phyloP scores from a whole-genome alignment of 495 filamentous ascomycete genomes.

The Mytilinidion resinicola region DNA sequence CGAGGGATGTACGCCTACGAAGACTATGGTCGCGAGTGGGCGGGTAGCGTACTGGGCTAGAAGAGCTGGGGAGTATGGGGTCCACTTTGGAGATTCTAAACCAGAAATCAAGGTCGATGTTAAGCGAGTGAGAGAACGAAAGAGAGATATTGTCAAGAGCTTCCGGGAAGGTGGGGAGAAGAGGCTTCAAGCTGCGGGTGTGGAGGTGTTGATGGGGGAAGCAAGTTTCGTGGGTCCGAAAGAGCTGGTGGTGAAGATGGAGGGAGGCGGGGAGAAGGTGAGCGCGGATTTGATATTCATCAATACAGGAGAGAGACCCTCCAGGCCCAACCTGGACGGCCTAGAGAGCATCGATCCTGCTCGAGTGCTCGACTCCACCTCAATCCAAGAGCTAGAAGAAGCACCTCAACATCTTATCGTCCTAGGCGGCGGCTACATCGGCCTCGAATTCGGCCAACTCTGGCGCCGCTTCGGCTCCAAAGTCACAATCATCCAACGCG shows the following conservation, averaged over 20 bases:
- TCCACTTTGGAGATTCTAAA: slow-evolving; percentile 22
- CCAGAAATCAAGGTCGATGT: slow-evolving; percentile 38
- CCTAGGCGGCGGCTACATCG: slow-evolving; percentile 47
- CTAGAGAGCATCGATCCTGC: slow-evolving; percentile 29
- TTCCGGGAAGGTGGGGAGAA: slow-evolving; percentile 44
- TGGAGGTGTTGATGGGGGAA: slow-evolving; percentile 45
- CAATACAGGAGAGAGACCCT: slow-evolving; percentile 43
- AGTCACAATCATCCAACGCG: slow-evolving; percentile 44
- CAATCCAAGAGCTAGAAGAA: slow-evolving; percentile 40
- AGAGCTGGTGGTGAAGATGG: slow-evolving; percentile 31
- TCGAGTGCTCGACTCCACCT: slow-evolving; percentile 44
- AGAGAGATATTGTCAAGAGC: slow-evolving; percentile 47
- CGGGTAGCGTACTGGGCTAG: slow-evolving; percentile 41
- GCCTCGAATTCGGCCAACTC: slow-evolving; percentile 48
- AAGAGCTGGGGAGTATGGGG: slow-evolving; percentile 43
- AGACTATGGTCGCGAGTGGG: slow-evolving; percentile 47
- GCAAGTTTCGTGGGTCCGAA: slow-evolving; percentile 37
- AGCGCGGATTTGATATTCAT: slow-evolving; percentile 42
- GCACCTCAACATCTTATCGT: slow-evolving; percentile 47
- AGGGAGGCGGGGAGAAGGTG: slow-evolving; percentile 14
- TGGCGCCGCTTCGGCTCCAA: slow-evolving; percentile 42
- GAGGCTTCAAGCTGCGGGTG: slow-evolving; percentile 34
- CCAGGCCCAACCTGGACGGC: slow-evolving; percentile 33
- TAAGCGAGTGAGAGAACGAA: slow-evolving; percentile 44
- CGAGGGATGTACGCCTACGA: slow-evolving; percentile 52